These are phyloP conservation scores for Ensete glaucum DNA, from an alignment of 176 grass and related monocot genomes.

Conservation along the genomic window DNA sequence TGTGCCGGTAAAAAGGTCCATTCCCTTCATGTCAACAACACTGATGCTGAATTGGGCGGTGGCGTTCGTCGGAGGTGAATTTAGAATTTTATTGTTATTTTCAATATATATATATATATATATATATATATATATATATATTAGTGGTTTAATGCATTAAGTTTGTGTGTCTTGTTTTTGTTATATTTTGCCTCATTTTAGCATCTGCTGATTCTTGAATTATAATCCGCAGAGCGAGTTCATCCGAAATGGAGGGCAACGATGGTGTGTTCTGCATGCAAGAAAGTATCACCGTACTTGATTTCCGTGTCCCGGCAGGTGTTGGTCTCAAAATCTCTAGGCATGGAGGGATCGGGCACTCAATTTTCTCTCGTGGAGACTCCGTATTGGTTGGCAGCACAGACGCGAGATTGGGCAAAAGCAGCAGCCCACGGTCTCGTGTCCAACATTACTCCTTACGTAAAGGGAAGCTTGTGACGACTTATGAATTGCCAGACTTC, in stretches of 20 bases:
- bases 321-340: conserved; percentile 75
- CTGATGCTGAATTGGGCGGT: conserved; percentile 79
- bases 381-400: conserved; percentile 84
- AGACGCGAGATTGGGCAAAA: conserved; percentile 75
- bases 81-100: not conserved
- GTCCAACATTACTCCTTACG: conserved; percentile 74
- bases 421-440: conserved; percentile 40
- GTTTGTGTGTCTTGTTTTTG: no score
- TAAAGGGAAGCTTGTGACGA: conserved; percentile 67
- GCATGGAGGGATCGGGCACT: conserved; percentile 54
- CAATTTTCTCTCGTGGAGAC: conserved; percentile 84
- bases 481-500: conserved; percentile 71
- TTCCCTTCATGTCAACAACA: conserved; percentile 91
- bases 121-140: not conserved
- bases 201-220: not conserved
- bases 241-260: conserved; percentile 81
- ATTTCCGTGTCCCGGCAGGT: conserved; percentile 70
- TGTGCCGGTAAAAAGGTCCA: conserved; percentile 54
- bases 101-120: not conserved
- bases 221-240: conserved; percentile 57
- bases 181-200: not conserved
- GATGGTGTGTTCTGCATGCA: conserved; percentile 89
- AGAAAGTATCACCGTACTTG: conserved; percentile 69
- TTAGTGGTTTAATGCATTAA: not conserved
- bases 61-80: conserved; percentile 83